These are phyloP conservation scores for Colletotrichum camelliae DNA, from an alignment of 2,329 filamentous ascomycete species.

Conservation along the genomic window DNA sequence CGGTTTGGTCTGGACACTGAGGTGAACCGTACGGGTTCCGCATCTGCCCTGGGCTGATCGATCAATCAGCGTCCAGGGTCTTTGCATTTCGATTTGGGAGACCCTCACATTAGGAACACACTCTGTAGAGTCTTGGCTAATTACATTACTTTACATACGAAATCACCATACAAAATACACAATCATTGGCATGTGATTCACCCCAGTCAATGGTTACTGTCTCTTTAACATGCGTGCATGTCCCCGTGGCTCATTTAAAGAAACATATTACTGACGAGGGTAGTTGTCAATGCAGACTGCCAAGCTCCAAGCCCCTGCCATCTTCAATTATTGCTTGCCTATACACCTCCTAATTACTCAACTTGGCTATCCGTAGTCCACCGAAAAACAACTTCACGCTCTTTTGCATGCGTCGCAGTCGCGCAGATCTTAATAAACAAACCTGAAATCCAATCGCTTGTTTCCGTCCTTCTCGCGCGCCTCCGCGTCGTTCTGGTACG, in stretches of 20 bases:
- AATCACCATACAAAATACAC: neutral
- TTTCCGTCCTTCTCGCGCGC: slow-evolving; percentile 52
- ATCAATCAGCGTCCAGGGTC: neutral
- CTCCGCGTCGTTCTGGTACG: slow-evolving; percentile 39
- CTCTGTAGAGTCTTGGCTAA: neutral
- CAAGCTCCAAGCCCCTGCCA: neutral
- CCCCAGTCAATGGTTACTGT: neutral
- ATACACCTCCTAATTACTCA: neutral
- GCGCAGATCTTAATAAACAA: slow-evolving; percentile 7
- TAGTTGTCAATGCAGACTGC: neutral
- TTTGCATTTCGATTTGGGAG: neutral
- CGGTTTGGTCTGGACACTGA: neutral
- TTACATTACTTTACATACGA: neutral
- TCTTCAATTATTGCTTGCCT: neutral
- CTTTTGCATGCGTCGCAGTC: neutral
- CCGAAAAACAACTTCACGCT: neutral
- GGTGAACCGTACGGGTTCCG: neutral
- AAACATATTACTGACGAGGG: neutral
- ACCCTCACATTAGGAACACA: neutral
- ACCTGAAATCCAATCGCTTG: slow-evolving; percentile 37
- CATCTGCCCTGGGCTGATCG: neutral
- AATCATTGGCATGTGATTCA: neutral
- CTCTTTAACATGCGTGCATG: neutral
- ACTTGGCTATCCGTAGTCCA: neutral
- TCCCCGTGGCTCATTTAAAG: neutral